A percentile compares a stretch with the other conserved stretches of the same genome.
phyloP scores from a whole-genome alignment of 176 grass and related monocot genomes.

The Phoenix roebelenii region DNA sequence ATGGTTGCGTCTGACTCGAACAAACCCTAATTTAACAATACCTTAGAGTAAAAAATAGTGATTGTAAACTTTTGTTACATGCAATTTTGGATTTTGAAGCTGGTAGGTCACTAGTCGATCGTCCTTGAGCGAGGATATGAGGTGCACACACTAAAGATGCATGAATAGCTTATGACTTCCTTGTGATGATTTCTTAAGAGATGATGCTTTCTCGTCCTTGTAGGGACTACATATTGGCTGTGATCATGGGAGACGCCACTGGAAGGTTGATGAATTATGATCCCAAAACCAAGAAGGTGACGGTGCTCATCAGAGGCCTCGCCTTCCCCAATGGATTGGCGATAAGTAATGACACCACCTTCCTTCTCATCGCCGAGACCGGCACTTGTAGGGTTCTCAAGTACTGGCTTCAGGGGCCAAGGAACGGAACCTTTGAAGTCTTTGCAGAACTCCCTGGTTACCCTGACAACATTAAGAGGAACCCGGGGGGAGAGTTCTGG shows the following conservation, averaged over 20 bases:
- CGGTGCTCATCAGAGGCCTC: constrained; percentile 42
- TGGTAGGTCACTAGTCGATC: too few species aligned
- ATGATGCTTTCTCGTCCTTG: not conserved
- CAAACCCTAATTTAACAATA: too few species aligned
- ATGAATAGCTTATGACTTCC: too few species aligned
- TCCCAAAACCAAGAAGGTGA: constrained; percentile 19
- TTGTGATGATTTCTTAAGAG: too few species aligned
- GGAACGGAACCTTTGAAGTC: constrained; percentile 25
- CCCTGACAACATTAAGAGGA: constrained; percentile 71
- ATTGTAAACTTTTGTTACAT: too few species aligned
- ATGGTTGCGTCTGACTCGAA: too few species aligned
- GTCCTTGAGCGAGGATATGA: too few species aligned
- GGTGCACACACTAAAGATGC: too few species aligned
- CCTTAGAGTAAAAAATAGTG: too few species aligned
- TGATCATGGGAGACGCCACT: constrained; percentile 43
- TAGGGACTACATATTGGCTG: constrained; percentile 47
- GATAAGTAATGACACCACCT: constrained; percentile 45
- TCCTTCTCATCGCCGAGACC: constrained; percentile 57
- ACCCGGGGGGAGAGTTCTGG: constrained; percentile 46
- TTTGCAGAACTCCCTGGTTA: constrained; percentile 69
- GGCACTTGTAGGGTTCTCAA: constrained; percentile 39
- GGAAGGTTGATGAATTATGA: constrained; percentile 63
- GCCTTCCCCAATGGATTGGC: constrained; percentile 66
- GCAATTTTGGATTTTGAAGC: too few species aligned
- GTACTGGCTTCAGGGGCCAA: constrained; percentile 51